Conservation (phyloP, 2,329 filamentous ascomycete species). For the Xylaria sp. region DNA sequence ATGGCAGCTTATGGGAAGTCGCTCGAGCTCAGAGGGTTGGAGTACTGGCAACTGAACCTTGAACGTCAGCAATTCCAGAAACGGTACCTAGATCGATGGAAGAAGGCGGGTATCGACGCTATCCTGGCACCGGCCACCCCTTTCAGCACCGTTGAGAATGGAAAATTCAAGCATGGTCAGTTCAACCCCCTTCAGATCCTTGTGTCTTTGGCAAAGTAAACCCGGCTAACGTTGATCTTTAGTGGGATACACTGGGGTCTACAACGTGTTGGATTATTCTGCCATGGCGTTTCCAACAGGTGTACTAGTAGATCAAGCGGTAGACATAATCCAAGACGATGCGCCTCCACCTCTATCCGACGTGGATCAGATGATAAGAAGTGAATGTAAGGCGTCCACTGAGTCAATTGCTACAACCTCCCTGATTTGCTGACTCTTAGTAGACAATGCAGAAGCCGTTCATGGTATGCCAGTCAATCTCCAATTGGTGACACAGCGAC, state of each 20-base stretch:
- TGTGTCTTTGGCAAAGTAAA: not conserved
- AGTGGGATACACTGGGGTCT: conserved; percentile 64
- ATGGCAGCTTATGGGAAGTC: conserved; percentile 47
- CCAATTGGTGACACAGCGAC: conserved; percentile 54
- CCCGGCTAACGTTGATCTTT: conserved; percentile 1
- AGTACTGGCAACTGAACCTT: conserved; percentile 61
- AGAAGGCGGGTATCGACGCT: conserved; percentile 65
- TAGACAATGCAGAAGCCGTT: conserved; percentile 55
- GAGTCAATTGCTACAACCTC: not conserved
- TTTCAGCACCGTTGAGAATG: conserved; percentile 57
- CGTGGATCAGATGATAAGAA: conserved; percentile 53
- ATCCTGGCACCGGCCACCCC: conserved; percentile 68
- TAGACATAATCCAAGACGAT: conserved; percentile 50
- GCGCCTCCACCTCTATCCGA: conserved; percentile 52
- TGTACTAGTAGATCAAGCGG: conserved; percentile 53
- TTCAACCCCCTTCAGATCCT: not conserved
- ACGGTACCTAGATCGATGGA: conserved; percentile 60
- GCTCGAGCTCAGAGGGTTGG: conserved; percentile 54
- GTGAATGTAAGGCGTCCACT: conserved; percentile 54
- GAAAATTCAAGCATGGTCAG: conserved; percentile 57
- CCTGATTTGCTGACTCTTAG: not conserved
- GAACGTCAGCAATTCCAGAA: conserved; percentile 60
- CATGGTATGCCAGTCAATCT: conserved; percentile 58
- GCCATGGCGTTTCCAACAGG: conserved; percentile 60
- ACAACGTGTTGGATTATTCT: conserved; percentile 61